Base-by-base conservation (phyloP, 768 basidiomycete species). In the Psilocybe cubensis region DNA sequence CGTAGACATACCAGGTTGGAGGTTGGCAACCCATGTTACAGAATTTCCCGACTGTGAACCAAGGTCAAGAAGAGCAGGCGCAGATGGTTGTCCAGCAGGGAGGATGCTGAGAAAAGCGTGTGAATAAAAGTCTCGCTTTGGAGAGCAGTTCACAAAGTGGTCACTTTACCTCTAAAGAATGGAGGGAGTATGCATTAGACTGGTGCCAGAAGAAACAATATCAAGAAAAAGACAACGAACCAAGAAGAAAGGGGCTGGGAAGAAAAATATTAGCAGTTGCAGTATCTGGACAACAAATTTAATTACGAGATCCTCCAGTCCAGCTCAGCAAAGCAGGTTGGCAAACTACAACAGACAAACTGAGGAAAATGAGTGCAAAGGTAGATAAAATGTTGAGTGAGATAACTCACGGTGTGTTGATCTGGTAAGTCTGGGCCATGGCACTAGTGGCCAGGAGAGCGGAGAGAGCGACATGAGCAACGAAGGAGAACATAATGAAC, bases 1-100 rank as follows among this genome's bases (percentile, higher is more conserved):
- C 25, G 17, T 9, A 45, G 12, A 66, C 59, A 25, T 33, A 70
- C 69, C 65, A 29, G 52, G 57, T 25, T 43, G 45, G 23, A 72
- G 58, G 53, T 70, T 70, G 41, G 65, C 66, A 51, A 56, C 51
- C 71, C 71, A 72, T 44, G 68, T 68, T 11, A 70, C 52, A 23
- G 63, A 61, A 52, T 20, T 68, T 28, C 58, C 60, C 1, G 20
- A 53, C 21, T 62, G 60, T 23, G 53, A 31, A 28, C 66, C 63
- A 23, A 70, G 60, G 40, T 68, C 64, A 48, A 70, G 59, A 41
- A 68, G 60, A n/a, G 71, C 40, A 14, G 53, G 7, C 24, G 63
- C 66, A 21, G 31, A 35, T 18, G 68, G 66, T 59, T 72, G 69
- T 18, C 61, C 64, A 52, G 61, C 66, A 47, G 66, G 65, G 17